Base-by-base conservation (phyloP, 2,329 filamentous ascomycete genomes). In the Delphinella strobiligena region DNA sequence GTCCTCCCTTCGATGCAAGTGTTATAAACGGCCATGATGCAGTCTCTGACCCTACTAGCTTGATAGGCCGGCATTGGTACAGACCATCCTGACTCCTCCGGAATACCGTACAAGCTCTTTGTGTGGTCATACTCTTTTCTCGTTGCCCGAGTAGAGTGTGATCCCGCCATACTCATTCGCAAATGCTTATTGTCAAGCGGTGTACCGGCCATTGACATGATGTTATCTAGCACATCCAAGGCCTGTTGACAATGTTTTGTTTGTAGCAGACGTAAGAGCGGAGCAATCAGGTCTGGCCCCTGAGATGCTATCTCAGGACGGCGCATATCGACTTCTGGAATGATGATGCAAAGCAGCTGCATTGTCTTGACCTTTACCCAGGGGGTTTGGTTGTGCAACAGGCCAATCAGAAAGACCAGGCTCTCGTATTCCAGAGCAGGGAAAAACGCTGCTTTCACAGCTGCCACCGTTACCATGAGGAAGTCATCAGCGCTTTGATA, bases 81-180 rank as follows among this genome's bases (percentile, higher is more conserved):
- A 0, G 91, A 91, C 91, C 91, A 98, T 2, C 91, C 91, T 12
- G 85, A 91, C 16, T 87, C 80, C 56, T 96, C 89, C 0, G 91
- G 91, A 43, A 98, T 96, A 19, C 93, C 93, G 57, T 96, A 98
- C 24, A 98, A 64, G 53, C 87, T 95, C 57, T 94, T 83, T 0
- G 86, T 94, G 16, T 84, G 80, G 55, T 94, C 89, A 51, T 94
- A 96, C 61, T 96, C 88, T 56, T 95, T 96, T 36, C 85, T 80
- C 36, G 91, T 82, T 0, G 82, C 78, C 50, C 83, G 82, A 40
- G 59, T 68, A 0, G 87, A 91, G 2, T 87, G 86, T 1, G 83
- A 80, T 10, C 84, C 81, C 4, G 87, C 88, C 86, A 98, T 95
- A 60, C 89, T 96, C 93, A 98, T 98, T 30, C 91, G 78, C 43